These are phyloP conservation scores for Syzygium aromaticum DNA, from an alignment of 345 rosid genomes.

Conservation along the genomic window DNA sequence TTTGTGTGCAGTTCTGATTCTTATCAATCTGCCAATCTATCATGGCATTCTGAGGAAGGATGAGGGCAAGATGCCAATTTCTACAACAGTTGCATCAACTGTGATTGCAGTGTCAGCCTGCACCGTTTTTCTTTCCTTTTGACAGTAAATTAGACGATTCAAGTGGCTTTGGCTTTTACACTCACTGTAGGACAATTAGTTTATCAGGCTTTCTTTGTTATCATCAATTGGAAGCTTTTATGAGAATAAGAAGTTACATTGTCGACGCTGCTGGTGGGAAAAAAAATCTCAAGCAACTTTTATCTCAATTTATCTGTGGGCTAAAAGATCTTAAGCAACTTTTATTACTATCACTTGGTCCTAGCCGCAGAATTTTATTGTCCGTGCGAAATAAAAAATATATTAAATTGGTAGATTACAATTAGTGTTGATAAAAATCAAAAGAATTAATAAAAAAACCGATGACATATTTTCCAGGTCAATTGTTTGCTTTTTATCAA, in stretches of 20 bases:
- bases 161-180: not conserved
- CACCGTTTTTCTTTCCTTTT: conserved; percentile 19
- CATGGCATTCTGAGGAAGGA: conserved; percentile 53
- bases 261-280: not conserved
- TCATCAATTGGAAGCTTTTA: not conserved
- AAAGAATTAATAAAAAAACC: not conserved
- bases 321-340: not conserved
- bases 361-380: not conserved
- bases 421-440: not conserved
- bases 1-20: conserved; percentile 38
- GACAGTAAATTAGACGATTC: not conserved
- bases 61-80: conserved; percentile 51
- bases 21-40: conserved; percentile 57
- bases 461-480: not conserved
- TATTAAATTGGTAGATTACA: not conserved
- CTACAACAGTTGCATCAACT: conserved; percentile 28
- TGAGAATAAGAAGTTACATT: not conserved
- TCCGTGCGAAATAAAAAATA: not conserved
- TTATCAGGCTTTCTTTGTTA: not conserved
- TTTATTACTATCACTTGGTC: not conserved
- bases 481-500: not conserved
- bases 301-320: not conserved
- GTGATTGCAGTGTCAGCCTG: conserved; percentile 32
- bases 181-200: too few relatives aligned
- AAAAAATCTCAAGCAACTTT: not conserved